phyloP scores from a whole-genome alignment of 192 early-diverging fungal species.

The Kickxella alabastrina region DNA sequence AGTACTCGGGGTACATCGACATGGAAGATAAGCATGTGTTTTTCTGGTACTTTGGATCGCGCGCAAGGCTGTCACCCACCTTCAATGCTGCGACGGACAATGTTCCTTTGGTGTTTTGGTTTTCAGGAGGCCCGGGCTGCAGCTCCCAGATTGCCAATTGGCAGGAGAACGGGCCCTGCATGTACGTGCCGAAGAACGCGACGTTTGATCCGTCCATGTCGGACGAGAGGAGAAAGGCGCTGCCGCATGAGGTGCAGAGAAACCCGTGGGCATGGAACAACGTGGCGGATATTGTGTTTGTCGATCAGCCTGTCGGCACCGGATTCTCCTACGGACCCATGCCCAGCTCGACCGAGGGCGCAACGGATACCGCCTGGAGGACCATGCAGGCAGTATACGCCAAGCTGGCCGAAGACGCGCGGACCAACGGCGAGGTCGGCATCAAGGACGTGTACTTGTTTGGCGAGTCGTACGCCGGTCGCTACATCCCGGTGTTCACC shows the following conservation, averaged over 20 bases:
- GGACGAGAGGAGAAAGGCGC: slow-evolving; percentile 42
- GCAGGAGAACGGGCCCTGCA: slow-evolving; percentile 75
- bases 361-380: slow-evolving; percentile 49
- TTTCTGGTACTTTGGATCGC: slow-evolving; percentile 73
- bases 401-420: slow-evolving; percentile 7
- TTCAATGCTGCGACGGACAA: slow-evolving; percentile 36
- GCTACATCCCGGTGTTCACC: slow-evolving; percentile 53
- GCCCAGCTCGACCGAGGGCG: slow-evolving; percentile 46
- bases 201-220: slow-evolving; percentile 9
- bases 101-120: slow-evolving; percentile 72
- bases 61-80: slow-evolving; percentile 13
- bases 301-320: slow-evolving; percentile 61
- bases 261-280: slow-evolving; percentile 68
- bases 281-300: slow-evolving; percentile 59
- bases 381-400: slow-evolving; percentile 48
- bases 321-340: slow-evolving; percentile 65
- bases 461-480: slow-evolving; percentile 58
- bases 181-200: slow-evolving; percentile 19
- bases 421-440: slow-evolving; percentile 10
- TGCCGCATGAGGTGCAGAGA: slow-evolving; percentile 29
- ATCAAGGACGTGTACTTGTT: slow-evolving; percentile 38
- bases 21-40: slow-evolving; percentile 55
- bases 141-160: slow-evolving; percentile 68
- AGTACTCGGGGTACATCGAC: slow-evolving; percentile 77
- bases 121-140: slow-evolving; percentile 75